Evolutionary conservation across 306 rosid genomes (phyloP), one percentile per base, ranked within the genome.

Genomic region (Alnus rubra): DNA sequence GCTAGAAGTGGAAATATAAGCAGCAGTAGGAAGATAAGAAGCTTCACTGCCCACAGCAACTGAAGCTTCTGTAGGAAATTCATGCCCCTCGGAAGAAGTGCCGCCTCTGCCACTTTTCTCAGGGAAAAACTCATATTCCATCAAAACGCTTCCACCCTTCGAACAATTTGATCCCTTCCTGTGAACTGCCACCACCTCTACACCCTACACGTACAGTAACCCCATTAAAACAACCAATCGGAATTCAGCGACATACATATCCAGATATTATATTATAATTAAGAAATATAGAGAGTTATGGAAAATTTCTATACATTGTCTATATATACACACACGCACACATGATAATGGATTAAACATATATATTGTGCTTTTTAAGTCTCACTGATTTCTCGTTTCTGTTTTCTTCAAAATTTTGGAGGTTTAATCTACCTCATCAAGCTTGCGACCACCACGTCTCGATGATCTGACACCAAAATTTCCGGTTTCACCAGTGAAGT

Each of bases 71-170:
- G 76, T 58, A 49, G 84, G 52, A 19, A 85, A 79, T 56, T 82
- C 77, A n/a, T 69, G 75, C 18, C 76, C 89, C 88, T 88, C 84
- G 88, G 79, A 79, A 91, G 33, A 16, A 31, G 90, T 79, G 90
- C 28, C 28, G 28, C 28, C 28, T 23, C 28, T 23, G 28, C 63
- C 81, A 79, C 73, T 81, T 73, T 83, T 69, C 31, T 65, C 89
- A 1, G 92, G 96, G 71, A 95, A 93, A 74, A 95, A 95, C 16
- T 90, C 93, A 70, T 95, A 95, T 69, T 95, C 99, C 96, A 86
- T 91, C 50, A 94, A 77, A 75, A 84, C 74, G 30, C 79, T 75
- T 14, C 88, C 87, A 1, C 51, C 75, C 69, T 1, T 69, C 52
- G 82, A 48, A 78, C 63, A 42, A 42, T 42, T 42, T 42, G 45